Conservation (phyloP, 176 grass and related monocot genomes). For the Raddia guianensis region DNA sequence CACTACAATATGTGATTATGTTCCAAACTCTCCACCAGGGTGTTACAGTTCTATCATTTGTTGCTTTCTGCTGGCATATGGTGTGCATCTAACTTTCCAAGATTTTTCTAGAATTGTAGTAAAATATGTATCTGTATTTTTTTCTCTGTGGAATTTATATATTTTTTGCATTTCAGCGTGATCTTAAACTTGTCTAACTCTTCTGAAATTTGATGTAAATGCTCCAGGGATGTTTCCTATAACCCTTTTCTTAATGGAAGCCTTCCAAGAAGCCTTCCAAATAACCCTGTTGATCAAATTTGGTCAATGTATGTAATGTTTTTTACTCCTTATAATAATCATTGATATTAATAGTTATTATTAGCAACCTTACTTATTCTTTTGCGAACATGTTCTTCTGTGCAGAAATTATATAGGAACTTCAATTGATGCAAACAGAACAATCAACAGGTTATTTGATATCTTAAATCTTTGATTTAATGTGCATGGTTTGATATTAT, state of each 20-base stretch:
- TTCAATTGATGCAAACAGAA: constrained; percentile 7
- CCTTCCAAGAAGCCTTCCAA: constrained; percentile 39
- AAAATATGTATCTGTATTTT: neutral
- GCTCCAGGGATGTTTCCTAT: constrained; percentile 64
- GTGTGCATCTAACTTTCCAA: neutral
- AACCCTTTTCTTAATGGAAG: constrained; percentile 30
- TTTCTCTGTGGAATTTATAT: neutral
- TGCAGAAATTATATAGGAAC: constrained; percentile 49
- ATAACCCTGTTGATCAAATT: neutral
- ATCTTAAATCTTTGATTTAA: neutral
- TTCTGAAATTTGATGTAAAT: constrained; percentile 20
- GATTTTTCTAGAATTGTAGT: neutral
- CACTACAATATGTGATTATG: neutral
- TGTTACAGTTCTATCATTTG: neutral
- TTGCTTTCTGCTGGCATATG: neutral
- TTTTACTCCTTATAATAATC: neutral
- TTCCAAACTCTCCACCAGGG: neutral
- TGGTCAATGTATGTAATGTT: constrained; percentile 29
- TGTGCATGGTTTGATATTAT: neutral
- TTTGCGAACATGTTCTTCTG: neutral
- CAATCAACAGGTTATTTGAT: constrained; percentile 29
- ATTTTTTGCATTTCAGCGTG: neutral
- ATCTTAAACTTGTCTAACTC: constrained; percentile 27
- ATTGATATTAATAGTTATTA: neutral
- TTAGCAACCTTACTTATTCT: neutral